phyloP scores from a whole-genome alignment of 1,284 basidiomycete genomes.

The Heterobasidion annosum region DNA sequence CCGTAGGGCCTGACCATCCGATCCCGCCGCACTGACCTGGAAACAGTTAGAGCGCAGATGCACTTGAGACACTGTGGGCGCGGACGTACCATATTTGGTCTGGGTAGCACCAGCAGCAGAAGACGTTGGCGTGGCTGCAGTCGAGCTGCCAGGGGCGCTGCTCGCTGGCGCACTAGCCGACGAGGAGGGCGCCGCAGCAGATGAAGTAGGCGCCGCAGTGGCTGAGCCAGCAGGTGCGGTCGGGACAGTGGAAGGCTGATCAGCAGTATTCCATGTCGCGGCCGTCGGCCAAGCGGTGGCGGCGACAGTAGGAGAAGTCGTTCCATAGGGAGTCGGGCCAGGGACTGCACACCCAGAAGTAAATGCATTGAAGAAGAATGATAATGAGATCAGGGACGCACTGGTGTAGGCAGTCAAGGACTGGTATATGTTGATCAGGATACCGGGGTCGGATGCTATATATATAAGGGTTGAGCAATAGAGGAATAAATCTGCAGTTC shows the following conservation, averaged over 20 bases:
- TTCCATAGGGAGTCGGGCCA: constrained; percentile 27
- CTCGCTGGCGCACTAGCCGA: background rate
- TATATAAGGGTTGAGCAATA: background rate
- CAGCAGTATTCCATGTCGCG: constrained; percentile 24
- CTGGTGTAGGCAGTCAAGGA: constrained; percentile 26
- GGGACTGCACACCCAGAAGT: constrained; percentile 23
- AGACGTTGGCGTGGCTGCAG: constrained; percentile 3
- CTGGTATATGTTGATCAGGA: constrained; percentile 30
- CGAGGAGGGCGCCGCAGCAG: background rate
- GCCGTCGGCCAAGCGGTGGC: constrained; percentile 22
- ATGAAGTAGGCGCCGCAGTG: background rate
- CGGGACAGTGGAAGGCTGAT: constrained; percentile 21
- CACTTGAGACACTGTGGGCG: too few relatives aligned
- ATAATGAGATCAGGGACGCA: constrained; percentile 13
- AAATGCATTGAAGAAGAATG: background rate
- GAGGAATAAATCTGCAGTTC: background rate
- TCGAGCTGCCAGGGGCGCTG: background rate
- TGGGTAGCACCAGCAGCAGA: constrained; percentile 1
- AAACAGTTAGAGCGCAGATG: background rate
- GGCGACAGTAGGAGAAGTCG: constrained; percentile 20
- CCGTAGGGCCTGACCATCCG: constrained; percentile 6
- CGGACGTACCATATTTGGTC: constrained; percentile 1
- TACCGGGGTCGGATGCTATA: constrained; percentile 15
- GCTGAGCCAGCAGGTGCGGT: constrained; percentile 11
- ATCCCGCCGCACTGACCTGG: constrained; percentile 5